Evolutionary conservation across 2,329 filamentous ascomycete species (phyloP), one percentile per base, ranked within the genome.

Genomic region (Emergomyces orientalis): DNA sequence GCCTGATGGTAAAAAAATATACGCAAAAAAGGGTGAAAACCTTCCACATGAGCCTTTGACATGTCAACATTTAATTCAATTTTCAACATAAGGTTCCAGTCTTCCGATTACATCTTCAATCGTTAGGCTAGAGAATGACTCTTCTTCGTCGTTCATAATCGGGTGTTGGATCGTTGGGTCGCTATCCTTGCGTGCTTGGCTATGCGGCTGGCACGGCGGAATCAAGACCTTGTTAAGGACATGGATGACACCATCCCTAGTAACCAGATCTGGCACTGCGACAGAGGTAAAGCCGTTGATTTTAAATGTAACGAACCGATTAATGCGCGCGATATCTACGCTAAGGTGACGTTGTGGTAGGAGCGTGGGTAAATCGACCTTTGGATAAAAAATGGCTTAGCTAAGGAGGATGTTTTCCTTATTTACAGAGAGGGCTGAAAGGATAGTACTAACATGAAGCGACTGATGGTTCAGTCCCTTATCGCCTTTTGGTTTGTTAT

Each of bases 191-290:
- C 14, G 3, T 7, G 4, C 30, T 17, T 71, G 71, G 64, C 75
- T 75, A 68, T 76, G 52, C 17, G 79, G 71, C 65, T 80, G 81
- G 75, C 84, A 86, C 1, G 91, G 90, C 51, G 92, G 92, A 66
- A 97, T 85, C 63, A 95, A 77, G 0, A 96, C 85, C 63, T 81
- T 81, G 57, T 82, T 81, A 0, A 94, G 80, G 19, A 93, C 86
- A 63, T 96, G 92, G 45, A 96, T 83, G 17, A 93, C 91, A 39
- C 92, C 92, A 71, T 96, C 89, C 70, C 82, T 84, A 0, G 87
- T 88, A 62, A 94, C 74, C 0, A 81, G 87, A 71, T 96, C 91
- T 65, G 86, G 79, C 7, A 90, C 78, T 0, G 79, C 78, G 1
- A 95, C 88, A 7, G 79, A 79, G 2, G 81, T 79, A 67, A 86